Evolutionary conservation across 2,329 filamentous ascomycete species (phyloP).

Genomic region (Hirsutella rhossiliensis): DNA sequence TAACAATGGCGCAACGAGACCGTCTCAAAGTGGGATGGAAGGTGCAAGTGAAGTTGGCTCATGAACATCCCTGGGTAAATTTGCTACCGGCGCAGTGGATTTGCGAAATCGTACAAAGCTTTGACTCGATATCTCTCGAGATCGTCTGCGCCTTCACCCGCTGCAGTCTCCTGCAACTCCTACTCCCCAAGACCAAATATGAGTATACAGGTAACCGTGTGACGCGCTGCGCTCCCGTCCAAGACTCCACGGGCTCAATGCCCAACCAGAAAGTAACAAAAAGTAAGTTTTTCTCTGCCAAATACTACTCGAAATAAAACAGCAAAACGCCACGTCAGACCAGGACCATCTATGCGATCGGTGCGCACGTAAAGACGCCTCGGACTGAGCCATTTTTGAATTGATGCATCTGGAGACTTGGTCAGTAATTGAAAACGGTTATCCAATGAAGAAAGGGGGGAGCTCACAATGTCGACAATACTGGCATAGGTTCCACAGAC

Average conservation of each 20-base stretch:
- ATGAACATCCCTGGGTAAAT: too few relatives aligned
- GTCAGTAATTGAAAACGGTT: neutral
- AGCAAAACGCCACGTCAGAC: neutral
- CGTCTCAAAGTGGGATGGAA: too few relatives aligned
- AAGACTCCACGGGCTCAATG: neutral
- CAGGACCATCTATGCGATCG: conserved; percentile 2
- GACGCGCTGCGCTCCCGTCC: neutral
- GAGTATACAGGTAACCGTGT: neutral
- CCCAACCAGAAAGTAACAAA: neutral
- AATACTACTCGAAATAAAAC: neutral
- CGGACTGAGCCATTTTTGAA: conserved; percentile 4
- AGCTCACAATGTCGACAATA: conserved; percentile 14
- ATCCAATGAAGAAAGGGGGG: too few relatives aligned
- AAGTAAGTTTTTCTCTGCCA: neutral
- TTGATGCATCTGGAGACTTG: conserved; percentile 2
- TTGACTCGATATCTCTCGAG: too few relatives aligned
- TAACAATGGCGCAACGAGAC: too few relatives aligned
- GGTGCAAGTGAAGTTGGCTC: too few relatives aligned
- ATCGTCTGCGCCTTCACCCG: too few relatives aligned
- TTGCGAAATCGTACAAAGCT: too few relatives aligned
- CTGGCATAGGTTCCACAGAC: conserved; percentile 15
- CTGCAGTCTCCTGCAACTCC: too few relatives aligned
- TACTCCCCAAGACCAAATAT: neutral
- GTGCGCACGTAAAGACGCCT: conserved; percentile 8
- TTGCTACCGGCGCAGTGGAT: too few relatives aligned